Base-by-base conservation (phyloP, 192 early-diverging fungal species). In the Helicostylum pulchrum region DNA sequence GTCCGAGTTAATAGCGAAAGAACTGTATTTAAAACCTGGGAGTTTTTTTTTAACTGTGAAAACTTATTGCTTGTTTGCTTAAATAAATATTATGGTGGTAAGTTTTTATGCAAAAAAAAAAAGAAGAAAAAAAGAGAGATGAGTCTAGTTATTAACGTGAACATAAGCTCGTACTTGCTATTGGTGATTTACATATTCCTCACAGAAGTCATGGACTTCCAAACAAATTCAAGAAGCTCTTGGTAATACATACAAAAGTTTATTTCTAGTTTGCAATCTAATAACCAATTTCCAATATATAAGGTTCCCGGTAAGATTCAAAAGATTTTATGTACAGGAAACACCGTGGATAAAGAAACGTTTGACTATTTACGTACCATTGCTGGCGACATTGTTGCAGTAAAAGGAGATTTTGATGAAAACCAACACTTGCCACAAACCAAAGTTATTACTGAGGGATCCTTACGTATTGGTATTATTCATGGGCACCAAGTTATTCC, bases 131-230 rank as follows among this genome's bases (percentile, higher is more conserved):
- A 26, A 26, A 26, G 2, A 26, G 0, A 26, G 26, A 26, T 26
- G 26, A 26, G 26, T 26, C 26, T 26, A 26, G 26, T 39, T 39
- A 39, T 39, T 39, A 6, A 39, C 36, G 9, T 4, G 9, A 39
- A 10, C 6, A 39, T 39, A 87, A n/a, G 91, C 77, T 96, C 20
- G 87, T 94, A 61, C 83, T 97, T 23, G 90, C 85, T 53, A 87
- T 97, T 69, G 95, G 95, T 61, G 95, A 99, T 77, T 83, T 96
- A 61, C 92, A 97, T 82, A 93, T 99, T 77, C 96, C 96, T 42
- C 85, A 95, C 65, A 86, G 96, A 7, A 88, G 88, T 21, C 83
- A 89, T 36, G 90, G 91, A 77, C 79, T 99, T 45, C 95, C 96
- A 0, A 75, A 82, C 45, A 95, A 95, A 73, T 97, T 99, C 79